phyloP scores from a whole-genome alignment of 2,329 filamentous ascomycete genomes.

The Curvularia sp. region DNA sequence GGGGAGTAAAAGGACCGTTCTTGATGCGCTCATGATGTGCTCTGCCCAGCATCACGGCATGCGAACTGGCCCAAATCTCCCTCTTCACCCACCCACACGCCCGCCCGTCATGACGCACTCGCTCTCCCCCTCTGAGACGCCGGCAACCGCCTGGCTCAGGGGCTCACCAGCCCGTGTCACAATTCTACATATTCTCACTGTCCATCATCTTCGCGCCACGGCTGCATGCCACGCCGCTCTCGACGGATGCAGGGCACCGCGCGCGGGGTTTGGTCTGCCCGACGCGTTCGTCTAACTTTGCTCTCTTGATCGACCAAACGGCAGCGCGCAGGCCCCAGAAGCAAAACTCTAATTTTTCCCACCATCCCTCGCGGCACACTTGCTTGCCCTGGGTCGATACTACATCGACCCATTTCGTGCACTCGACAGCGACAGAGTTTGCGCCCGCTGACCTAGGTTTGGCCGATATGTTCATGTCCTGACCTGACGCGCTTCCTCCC shows the following conservation, averaged over 20 bases:
- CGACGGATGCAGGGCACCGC: conserved; percentile 27
- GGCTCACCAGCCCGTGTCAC: conserved; percentile 13
- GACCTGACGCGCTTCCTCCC: conserved; percentile 19
- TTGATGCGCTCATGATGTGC: conserved; percentile 28
- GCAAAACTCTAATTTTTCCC: conserved; percentile 21
- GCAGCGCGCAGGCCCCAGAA: conserved; percentile 18
- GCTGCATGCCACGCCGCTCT: conserved; percentile 12
- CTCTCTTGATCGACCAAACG: conserved; percentile 26
- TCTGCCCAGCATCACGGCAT: conserved; percentile 16
- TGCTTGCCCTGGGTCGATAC: conserved; percentile 16
- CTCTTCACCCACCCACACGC: neutral
- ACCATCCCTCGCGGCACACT: conserved; percentile 22
- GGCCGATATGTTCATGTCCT: neutral
- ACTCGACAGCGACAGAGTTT: conserved; percentile 21
- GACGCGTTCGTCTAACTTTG: conserved; percentile 28
- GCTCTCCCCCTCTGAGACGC: neutral
- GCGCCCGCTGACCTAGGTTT: conserved; percentile 21
- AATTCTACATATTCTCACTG: conserved; percentile 17
- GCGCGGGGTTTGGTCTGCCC: conserved; percentile 27
- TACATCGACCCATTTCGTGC: conserved; percentile 7
- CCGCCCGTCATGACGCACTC: neutral
- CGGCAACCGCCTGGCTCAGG: conserved; percentile 2
- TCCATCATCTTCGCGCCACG: conserved; percentile 9
- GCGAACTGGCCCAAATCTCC: neutral
- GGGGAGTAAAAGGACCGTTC: conserved; percentile 19